These are phyloP conservation scores for Cladosporium sp. DNA, from an alignment of 2,329 filamentous ascomycete genomes.

Conservation along the genomic window DNA sequence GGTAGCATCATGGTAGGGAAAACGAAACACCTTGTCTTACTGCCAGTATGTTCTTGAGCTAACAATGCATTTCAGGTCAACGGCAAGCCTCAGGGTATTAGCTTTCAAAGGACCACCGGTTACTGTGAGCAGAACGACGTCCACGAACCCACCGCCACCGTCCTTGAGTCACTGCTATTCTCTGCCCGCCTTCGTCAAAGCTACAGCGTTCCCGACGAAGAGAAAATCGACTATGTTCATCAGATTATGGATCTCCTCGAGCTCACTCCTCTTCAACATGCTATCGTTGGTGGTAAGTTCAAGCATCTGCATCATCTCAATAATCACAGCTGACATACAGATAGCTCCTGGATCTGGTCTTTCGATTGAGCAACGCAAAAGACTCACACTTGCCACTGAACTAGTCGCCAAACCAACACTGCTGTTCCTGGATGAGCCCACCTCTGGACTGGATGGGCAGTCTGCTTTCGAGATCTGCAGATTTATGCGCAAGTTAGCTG, in stretches of 20 bases:
- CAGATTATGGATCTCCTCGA: slow-evolving; percentile 6
- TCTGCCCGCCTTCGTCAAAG: slow-evolving; percentile 59
- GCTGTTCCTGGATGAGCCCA: slow-evolving; percentile 59
- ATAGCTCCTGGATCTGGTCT: slow-evolving; percentile 1
- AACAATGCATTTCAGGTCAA: slow-evolving; percentile 28
- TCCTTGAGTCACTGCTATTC: slow-evolving; percentile 60
- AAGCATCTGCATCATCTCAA: not conserved
- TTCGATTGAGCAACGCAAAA: slow-evolving; percentile 52
- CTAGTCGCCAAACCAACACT: slow-evolving; percentile 53
- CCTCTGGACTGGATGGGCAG: slow-evolving; percentile 63
- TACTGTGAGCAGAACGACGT: slow-evolving; percentile 61
- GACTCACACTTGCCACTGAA: slow-evolving; percentile 52
- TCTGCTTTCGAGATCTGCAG: slow-evolving; percentile 48
- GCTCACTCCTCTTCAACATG: not conserved
- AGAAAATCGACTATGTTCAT: slow-evolving; percentile 59
- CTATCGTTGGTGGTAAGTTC: not conserved
- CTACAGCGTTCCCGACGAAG: slow-evolving; percentile 47
- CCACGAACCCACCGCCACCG: slow-evolving; percentile 60
- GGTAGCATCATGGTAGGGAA: slow-evolving; percentile 35
- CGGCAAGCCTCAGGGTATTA: slow-evolving; percentile 32
- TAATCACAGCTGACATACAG: not conserved
- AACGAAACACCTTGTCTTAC: not conserved
- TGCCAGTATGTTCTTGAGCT: not conserved
- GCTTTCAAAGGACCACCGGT: slow-evolving; percentile 50
- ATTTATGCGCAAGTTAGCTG: slow-evolving; percentile 60